These are phyloP conservation scores for Teratosphaeria epicoccoides DNA, from an alignment of 2,329 filamentous ascomycete species.

Conservation along the genomic window DNA sequence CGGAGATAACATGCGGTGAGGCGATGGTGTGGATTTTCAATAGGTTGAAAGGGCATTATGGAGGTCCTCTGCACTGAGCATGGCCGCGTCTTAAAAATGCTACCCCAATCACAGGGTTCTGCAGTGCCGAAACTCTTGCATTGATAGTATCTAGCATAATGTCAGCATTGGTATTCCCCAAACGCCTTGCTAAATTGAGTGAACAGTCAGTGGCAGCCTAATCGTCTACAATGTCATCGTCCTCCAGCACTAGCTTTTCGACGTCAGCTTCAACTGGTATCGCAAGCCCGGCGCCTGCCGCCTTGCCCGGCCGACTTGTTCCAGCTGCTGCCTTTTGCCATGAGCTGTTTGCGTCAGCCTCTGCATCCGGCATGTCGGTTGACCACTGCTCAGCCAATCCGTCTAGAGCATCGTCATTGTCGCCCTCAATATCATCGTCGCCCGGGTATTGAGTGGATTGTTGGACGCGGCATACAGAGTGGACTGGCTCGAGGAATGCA, in stretches of 20 bases:
- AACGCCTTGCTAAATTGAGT: constrained; percentile 2
- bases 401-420: constrained; percentile 7
- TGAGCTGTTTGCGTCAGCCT: not conserved
- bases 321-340: not conserved
- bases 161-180: not conserved
- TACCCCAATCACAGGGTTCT: too few species aligned
- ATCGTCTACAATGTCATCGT: constrained; percentile 39
- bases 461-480: constrained; percentile 51
- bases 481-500: constrained; percentile 52
- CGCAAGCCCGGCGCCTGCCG: constrained; percentile 6
- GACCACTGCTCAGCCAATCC: constrained; percentile 29
- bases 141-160: not conserved
- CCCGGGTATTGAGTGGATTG: constrained; percentile 7
- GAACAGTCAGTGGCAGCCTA: constrained; percentile 1
- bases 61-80: too few species aligned
- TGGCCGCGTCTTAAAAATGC: too few species aligned
- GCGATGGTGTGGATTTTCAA: not conserved
- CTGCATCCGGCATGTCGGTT: constrained; percentile 30
- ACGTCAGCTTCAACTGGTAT: constrained; percentile 19
- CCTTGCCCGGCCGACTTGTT: not conserved
- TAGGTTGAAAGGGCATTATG: not conserved
- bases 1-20: not conserved
- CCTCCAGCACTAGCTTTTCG: constrained; percentile 30
- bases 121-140: too few species aligned
- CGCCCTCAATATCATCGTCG: constrained; percentile 22